These are phyloP conservation scores for Lactifluus echinatus DNA, from an alignment of 768 basidiomycete genomes.

Conservation along the genomic window DNA sequence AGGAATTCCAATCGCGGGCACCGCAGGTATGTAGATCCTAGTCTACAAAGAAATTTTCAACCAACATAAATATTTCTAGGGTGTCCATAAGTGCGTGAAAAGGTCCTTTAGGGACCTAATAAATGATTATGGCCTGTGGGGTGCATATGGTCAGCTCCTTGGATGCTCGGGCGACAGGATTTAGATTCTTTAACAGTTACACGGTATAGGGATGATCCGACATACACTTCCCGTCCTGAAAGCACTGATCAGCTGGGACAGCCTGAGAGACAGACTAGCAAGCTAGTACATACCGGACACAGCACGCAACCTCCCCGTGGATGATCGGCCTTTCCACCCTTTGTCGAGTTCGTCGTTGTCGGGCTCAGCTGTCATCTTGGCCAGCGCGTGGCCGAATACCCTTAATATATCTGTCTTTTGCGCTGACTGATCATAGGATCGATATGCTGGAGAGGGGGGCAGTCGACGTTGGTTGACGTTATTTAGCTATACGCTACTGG, in stretches of 20 bases:
- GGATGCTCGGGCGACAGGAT: too few species aligned
- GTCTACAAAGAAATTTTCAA: too few species aligned
- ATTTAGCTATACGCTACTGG: too few species aligned
- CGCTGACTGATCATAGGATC: not conserved
- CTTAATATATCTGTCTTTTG: not conserved
- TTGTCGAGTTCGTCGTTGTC: not conserved
- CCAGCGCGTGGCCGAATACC: not conserved
- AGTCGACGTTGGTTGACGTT: conserved; percentile 2
- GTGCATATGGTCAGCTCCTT: too few species aligned
- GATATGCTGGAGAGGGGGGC: conserved; percentile 7
- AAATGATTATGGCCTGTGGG: too few species aligned
- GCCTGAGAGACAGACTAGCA: not conserved
- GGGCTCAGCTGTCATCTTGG: not conserved
- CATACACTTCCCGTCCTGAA: conserved; percentile 16
- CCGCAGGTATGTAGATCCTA: too few species aligned
- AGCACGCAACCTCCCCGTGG: conserved; percentile 15
- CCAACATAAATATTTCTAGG: too few species aligned
- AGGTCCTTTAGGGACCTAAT: too few species aligned
- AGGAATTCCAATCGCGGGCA: too few species aligned
- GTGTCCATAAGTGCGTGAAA: too few species aligned
- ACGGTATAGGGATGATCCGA: conserved; percentile 15
- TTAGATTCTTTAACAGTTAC: conserved; percentile 13
- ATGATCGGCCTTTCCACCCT: conserved; percentile 8
- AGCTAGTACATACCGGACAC: conserved; percentile 14
- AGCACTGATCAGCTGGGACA: not conserved